Evolutionary conservation across 2,329 filamentous ascomycete species (phyloP).

Genomic region (Fusarium pilosicola): DNA sequence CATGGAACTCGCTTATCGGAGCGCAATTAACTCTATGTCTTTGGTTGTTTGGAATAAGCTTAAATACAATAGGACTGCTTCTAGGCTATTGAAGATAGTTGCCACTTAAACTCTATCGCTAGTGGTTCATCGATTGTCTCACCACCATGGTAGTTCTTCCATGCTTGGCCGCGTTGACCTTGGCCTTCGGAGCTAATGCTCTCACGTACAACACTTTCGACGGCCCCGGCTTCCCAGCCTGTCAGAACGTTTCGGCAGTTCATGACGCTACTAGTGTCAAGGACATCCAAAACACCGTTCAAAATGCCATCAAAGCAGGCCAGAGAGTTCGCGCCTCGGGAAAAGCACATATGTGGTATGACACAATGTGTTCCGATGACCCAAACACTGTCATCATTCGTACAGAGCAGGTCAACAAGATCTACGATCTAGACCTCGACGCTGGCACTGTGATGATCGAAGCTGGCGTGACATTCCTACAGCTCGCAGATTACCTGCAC

Average conservation of each 20-base stretch:
- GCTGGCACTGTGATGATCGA: constrained; percentile 6
- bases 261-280: constrained; percentile 1
- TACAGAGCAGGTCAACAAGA: neutral
- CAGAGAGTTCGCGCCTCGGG: neutral
- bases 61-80: neutral
- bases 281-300: neutral
- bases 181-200: neutral
- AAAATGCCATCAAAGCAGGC: neutral
- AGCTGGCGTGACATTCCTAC: neutral
- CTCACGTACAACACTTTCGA: constrained; percentile 4
- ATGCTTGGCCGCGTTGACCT: neutral
- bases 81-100: rapidly evolving
- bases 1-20: neutral
- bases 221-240: neutral
- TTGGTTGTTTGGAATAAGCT: neutral
- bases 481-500: constrained; percentile 1
- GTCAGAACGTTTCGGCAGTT: neutral
- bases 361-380: constrained; percentile 8
- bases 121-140: neutral
- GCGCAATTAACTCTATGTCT: neutral
- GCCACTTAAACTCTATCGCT: neutral
- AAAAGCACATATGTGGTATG: constrained; percentile 16
- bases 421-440: neutral
- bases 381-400: neutral
- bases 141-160: neutral